phyloP scores from a whole-genome alignment of 2,329 filamentous ascomycete species.

The Kalaharituber pfeilii region DNA sequence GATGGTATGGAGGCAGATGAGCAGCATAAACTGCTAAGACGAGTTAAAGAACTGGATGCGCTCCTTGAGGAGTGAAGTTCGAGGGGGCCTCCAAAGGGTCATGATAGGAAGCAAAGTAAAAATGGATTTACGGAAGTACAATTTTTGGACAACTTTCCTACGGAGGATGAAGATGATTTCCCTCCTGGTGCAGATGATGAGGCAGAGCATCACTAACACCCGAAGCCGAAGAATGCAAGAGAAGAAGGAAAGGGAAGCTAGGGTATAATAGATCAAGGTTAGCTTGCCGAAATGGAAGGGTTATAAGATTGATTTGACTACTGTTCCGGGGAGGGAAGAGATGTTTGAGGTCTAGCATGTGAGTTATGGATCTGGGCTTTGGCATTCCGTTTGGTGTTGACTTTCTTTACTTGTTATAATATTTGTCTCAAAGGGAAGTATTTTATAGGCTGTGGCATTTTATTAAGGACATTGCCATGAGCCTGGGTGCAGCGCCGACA shows the following conservation, averaged over 20 bases:
- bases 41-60: slow-evolving; percentile 10
- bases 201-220: too few species aligned
- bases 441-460: too few species aligned
- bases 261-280: slow-evolving; percentile 15
- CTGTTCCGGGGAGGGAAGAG: slow-evolving; percentile 8
- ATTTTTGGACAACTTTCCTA: neutral
- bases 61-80: slow-evolving; percentile 5
- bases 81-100: slow-evolving; percentile 1
- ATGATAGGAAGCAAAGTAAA: slow-evolving; percentile 3
- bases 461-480: too few species aligned
- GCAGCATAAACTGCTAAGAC: slow-evolving; percentile 4
- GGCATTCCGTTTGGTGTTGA: too few species aligned
- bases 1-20: slow-evolving; percentile 16
- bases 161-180: neutral
- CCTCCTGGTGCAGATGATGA: slow-evolving; percentile 5
- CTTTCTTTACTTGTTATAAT: too few species aligned
- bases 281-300: slow-evolving; percentile 17
- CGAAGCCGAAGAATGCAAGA: neutral
- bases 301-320: slow-evolving; percentile 17
- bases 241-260: slow-evolving; percentile 3
- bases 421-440: too few species aligned
- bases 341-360: slow-evolving; percentile 19
- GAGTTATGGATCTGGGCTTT: too few species aligned
- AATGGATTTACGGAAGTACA: neutral
- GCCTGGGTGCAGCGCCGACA: too few species aligned